phyloP scores from a whole-genome alignment of 148 eudicot genomes.

The Persicaria maculosa region DNA sequence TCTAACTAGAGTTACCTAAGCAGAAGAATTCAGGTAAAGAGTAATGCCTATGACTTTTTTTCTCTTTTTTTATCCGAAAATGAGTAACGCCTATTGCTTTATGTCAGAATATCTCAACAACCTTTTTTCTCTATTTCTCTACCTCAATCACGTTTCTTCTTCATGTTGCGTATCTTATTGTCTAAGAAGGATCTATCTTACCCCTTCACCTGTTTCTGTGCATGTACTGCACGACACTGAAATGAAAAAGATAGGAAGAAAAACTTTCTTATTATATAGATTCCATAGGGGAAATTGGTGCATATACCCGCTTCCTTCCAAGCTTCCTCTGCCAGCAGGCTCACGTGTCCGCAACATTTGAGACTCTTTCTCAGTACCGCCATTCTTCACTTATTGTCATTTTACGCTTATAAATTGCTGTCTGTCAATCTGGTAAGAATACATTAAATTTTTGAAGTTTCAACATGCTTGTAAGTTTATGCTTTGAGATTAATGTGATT shows the following conservation, averaged over 20 bases:
- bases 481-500: not conserved
- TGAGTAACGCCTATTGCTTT: conserved; percentile 2
- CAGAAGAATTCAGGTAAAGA: not conserved
- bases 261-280: not conserved
- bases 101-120: not conserved
- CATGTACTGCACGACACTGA: not conserved
- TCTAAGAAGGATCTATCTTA: not conserved
- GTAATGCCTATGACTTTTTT: not conserved
- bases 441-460: not conserved
- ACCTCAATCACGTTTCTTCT: not conserved
- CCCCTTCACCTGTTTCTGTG: not conserved
- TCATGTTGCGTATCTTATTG: not conserved
- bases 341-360: not conserved
- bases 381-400: not conserved
- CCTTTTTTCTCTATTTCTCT: not conserved
- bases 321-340: not conserved
- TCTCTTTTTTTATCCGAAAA: not conserved
- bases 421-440: not conserved
- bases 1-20: not conserved
- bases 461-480: not conserved
- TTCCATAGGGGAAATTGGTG: not conserved
- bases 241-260: not conserved
- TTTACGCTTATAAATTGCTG: not conserved
- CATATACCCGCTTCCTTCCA: not conserved
- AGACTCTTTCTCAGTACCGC: not conserved